Conservation (phyloP, 2,329 filamentous ascomycete genomes). For the Malbranchea zuffiana region DNA sequence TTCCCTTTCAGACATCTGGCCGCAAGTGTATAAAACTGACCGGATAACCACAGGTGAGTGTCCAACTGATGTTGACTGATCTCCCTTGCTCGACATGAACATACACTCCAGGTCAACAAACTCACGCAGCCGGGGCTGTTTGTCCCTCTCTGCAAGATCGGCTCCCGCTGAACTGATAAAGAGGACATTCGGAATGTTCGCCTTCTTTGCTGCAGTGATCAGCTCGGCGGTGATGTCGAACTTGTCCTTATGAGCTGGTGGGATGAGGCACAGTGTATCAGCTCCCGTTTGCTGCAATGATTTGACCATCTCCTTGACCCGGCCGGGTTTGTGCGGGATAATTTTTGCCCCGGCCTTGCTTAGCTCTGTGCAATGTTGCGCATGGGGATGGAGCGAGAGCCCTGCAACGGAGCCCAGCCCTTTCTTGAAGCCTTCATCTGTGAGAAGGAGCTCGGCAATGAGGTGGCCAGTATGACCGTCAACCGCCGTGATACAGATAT, state of each 20-base stretch:
- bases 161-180: slow-evolving; percentile 41
- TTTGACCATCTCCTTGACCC: slow-evolving; percentile 30
- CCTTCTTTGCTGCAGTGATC: slow-evolving; percentile 36
- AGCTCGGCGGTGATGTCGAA: slow-evolving; percentile 38
- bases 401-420: slow-evolving; percentile 35
- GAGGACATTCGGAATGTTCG: slow-evolving; percentile 36
- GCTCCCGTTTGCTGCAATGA: slow-evolving; percentile 34
- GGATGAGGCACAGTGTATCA: slow-evolving; percentile 42
- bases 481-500: slow-evolving; percentile 39
- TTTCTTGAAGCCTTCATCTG: slow-evolving; percentile 32
- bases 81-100: slow-evolving; percentile 37
- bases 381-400: slow-evolving; percentile 29
- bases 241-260: slow-evolving; percentile 39
- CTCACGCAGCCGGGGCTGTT: slow-evolving; percentile 41
- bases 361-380: slow-evolving; percentile 33
- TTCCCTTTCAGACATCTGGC: background rate
- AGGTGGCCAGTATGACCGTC: slow-evolving; percentile 44
- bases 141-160: slow-evolving; percentile 40
- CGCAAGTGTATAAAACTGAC: slow-evolving; percentile 19
- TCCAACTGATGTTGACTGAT: slow-evolving; percentile 29
- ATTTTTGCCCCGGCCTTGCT: slow-evolving; percentile 34
- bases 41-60: slow-evolving; percentile 39
- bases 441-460: slow-evolving; percentile 42
- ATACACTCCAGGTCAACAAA: slow-evolving; percentile 42
- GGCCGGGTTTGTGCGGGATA: slow-evolving; percentile 34